These are phyloP conservation scores for Penicillium taxi DNA, from an alignment of 495 filamentous ascomycete species.

Conservation along the genomic window DNA sequence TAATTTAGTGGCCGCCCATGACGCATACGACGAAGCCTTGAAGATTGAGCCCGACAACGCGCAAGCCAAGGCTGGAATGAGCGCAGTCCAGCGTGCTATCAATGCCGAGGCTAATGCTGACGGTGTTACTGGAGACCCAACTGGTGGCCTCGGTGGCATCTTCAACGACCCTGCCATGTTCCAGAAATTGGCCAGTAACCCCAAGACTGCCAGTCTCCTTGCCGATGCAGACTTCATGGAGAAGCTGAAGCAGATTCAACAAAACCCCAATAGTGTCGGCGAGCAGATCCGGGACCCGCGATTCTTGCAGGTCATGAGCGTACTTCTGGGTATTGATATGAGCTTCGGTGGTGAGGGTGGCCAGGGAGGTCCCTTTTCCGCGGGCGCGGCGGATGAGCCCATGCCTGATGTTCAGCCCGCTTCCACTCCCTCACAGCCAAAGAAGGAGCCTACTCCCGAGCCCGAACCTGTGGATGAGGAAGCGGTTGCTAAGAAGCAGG, in stretches of 20 bases:
- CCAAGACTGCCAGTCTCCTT: slow-evolving; percentile 82
- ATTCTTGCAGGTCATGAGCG: slow-evolving; percentile 89
- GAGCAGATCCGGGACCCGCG: slow-evolving; percentile 79
- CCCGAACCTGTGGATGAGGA: slow-evolving; percentile 72
- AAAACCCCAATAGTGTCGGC: slow-evolving; percentile 73
- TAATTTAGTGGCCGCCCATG: slow-evolving; percentile 58
- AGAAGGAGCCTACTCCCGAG: slow-evolving; percentile 54
- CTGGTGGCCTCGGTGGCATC: slow-evolving; percentile 72
- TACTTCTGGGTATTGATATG: slow-evolving; percentile 92
- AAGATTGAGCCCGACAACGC: slow-evolving; percentile 88
- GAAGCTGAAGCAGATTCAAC: slow-evolving; percentile 71
- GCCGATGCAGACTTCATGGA: slow-evolving; percentile 81
- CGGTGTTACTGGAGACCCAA: slow-evolving; percentile 58
- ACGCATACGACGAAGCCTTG: slow-evolving; percentile 86
- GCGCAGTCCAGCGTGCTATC: slow-evolving; percentile 79
- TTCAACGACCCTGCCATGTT: slow-evolving; percentile 88
- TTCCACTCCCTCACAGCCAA: slow-evolving; percentile 36
- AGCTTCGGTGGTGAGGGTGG: slow-evolving; percentile 57
- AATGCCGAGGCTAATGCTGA: slow-evolving; percentile 65
- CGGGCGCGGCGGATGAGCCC: slow-evolving; percentile 56
- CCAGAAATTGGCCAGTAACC: slow-evolving; percentile 85
- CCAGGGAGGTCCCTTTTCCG: slow-evolving; percentile 42
- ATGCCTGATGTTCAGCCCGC: slow-evolving; percentile 63
- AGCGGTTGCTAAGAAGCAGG: slow-evolving; percentile 70
- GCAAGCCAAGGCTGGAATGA: slow-evolving; percentile 81